Evolutionary conservation across 2,329 filamentous ascomycete species (phyloP).

Genomic region (Fusarium vanettenii): DNA sequence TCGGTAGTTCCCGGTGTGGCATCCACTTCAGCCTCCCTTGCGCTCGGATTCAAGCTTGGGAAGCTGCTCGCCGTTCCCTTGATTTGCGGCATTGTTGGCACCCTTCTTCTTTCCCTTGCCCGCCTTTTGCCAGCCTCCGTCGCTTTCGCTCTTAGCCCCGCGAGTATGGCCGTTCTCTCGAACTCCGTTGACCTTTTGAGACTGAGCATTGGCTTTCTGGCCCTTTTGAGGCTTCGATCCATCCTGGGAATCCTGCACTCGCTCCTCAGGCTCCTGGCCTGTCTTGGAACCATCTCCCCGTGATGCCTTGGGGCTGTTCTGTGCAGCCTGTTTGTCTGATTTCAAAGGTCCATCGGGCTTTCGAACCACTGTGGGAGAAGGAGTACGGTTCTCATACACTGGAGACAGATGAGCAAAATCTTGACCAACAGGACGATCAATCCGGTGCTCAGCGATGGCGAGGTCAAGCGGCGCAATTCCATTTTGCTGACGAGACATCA

Average conservation of each 20-base stretch:
- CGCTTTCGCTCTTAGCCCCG: constrained; percentile 65
- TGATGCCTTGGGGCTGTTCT: constrained; percentile 30
- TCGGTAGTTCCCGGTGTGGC: constrained; percentile 31
- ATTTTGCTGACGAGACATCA: constrained; percentile 57
- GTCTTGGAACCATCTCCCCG: constrained; percentile 35
- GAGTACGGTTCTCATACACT: constrained; percentile 78
- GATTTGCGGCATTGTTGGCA: constrained; percentile 50
- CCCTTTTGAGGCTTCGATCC: constrained; percentile 39
- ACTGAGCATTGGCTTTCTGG: constrained; percentile 41
- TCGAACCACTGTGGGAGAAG: constrained; percentile 72
- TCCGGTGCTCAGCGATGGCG: constrained; percentile 59
- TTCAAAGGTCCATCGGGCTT: constrained; percentile 59
- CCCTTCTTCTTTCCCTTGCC: constrained; percentile 62
- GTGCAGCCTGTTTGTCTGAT: constrained; percentile 40
- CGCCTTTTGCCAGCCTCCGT: constrained; percentile 69
- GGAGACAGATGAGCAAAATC: constrained; percentile 73
- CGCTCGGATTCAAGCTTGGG: constrained; percentile 71
- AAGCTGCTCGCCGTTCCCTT: constrained; percentile 60
- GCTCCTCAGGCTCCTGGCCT: constrained; percentile 40
- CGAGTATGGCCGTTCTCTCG: constrained; percentile 66
- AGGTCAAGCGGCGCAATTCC: constrained; percentile 68
- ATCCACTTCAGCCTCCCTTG: constrained; percentile 64
- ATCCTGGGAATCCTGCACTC: constrained; percentile 43
- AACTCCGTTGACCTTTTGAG: constrained; percentile 53
- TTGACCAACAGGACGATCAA: constrained; percentile 47